A percentile compares a stretch with the other conserved stretches of the same genome.
Conservation (phyloP, 768 basidiomycete genomes). For the Tulasnella sp. region DNA sequence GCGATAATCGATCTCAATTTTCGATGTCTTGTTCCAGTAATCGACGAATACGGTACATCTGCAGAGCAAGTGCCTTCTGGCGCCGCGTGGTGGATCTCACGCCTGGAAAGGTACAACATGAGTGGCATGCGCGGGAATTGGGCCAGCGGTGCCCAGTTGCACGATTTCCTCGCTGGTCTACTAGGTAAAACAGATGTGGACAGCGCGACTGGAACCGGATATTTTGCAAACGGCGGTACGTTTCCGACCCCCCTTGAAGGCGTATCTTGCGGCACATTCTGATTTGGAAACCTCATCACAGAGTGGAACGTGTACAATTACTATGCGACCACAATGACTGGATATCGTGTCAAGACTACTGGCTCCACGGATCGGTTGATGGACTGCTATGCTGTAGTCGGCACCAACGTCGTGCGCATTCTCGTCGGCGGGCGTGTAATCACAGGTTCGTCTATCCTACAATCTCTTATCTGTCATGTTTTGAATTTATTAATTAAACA, state of each 20-base stretch:
- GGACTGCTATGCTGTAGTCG: not conserved
- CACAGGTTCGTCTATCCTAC: not conserved
- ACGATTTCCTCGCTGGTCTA: constrained; percentile 15
- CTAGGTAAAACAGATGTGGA: constrained; percentile 10
- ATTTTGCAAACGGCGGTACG: constrained; percentile 14
- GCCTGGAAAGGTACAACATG: constrained; percentile 11
- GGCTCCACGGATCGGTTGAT: not conserved
- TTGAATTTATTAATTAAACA: not conserved
- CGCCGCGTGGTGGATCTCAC: constrained; percentile 17
- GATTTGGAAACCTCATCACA: not conserved
- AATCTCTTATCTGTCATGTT: too few relatives aligned
- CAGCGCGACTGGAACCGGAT: constrained; percentile 14
- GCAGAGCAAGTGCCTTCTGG: constrained; percentile 11
- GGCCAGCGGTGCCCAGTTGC: constrained; percentile 9
- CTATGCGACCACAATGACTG: constrained; percentile 1
- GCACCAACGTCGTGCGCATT: not conserved
- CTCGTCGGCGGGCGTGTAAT: constrained; percentile 11
- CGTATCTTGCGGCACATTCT: not conserved
- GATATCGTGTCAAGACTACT: too few relatives aligned
- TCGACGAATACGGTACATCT: constrained; percentile 15
- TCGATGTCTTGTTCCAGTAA: not conserved
- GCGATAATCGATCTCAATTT: not conserved
- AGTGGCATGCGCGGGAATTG: constrained; percentile 15
- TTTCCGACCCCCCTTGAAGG: not conserved
- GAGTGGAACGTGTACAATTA: constrained; percentile 17